phyloP scores from a whole-genome alignment of 1,139 yeast species.

The Candida sanyaensis region DNA sequence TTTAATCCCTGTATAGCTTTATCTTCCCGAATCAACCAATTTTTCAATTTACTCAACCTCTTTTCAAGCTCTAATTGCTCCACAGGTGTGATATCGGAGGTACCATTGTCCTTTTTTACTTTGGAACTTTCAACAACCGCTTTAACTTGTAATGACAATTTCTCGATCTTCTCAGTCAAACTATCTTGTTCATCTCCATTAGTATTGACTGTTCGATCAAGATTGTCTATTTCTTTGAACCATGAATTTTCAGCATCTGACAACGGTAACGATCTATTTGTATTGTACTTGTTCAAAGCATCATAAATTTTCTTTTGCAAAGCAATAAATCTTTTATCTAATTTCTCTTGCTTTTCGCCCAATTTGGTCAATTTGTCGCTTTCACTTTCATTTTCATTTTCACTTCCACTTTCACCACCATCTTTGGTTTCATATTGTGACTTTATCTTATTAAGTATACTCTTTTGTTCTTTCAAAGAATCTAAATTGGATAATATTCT shows the following conservation, averaged over 20 bases:
- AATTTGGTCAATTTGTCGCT: constrained; percentile 18
- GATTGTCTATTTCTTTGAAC: constrained; percentile 38
- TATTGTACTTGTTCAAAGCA: constrained; percentile 22
- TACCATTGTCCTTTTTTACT: not conserved
- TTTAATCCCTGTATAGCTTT: constrained; percentile 18
- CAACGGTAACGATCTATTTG: constrained; percentile 28
- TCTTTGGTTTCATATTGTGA: constrained; percentile 17
- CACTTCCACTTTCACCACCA: constrained; percentile 2
- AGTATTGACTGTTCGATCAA: constrained; percentile 17
- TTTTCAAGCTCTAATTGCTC: constrained; percentile 21
- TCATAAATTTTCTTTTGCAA: constrained; percentile 27
- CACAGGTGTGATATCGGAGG: constrained; percentile 7
- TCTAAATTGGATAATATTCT: constrained; percentile 24
- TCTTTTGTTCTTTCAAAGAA: constrained; percentile 26
- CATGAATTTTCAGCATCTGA: constrained; percentile 38
- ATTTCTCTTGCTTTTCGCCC: constrained; percentile 21
- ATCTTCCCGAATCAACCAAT: constrained; percentile 23
- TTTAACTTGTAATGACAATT: constrained; percentile 19
- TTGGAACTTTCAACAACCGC: constrained; percentile 9
- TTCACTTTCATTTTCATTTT: constrained; percentile 1
- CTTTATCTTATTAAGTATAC: constrained; percentile 14
- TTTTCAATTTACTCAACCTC: constrained; percentile 18
- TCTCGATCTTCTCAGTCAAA: constrained; percentile 13
- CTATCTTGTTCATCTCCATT: constrained; percentile 11
- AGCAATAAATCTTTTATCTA: constrained; percentile 21